A percentile compares a stretch with the other conserved stretches of the same genome.
Evolutionary conservation across 352 stramenopile genomes (phyloP).

Genomic region (Phytophthora pini): DNA sequence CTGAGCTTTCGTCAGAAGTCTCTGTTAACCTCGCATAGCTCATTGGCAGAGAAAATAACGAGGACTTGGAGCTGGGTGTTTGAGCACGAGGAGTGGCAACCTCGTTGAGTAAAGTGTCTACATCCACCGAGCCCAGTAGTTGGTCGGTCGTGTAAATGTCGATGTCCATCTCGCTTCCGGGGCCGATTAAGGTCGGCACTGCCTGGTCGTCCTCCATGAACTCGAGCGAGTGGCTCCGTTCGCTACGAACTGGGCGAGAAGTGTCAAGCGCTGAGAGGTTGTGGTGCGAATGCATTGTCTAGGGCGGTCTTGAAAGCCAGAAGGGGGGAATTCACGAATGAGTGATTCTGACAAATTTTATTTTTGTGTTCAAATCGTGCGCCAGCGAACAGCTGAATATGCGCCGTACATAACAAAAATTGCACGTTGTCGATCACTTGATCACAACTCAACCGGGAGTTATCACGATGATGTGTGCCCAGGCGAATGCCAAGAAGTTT

Average conservation of each 20-base stretch:
- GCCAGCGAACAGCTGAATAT: too few species aligned
- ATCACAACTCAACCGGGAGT: too few species aligned
- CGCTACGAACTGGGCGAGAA: too few species aligned
- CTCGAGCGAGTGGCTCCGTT: too few species aligned
- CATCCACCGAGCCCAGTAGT: conserved; percentile 10
- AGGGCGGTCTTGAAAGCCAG: neutral
- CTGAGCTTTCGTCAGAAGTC: neutral
- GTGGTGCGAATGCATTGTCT: neutral
- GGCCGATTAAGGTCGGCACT: neutral
- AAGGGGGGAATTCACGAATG: conserved; percentile 4
- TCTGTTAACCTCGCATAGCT: neutral
- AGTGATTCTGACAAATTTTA: conserved; percentile 8
- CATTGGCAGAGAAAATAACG: too few species aligned
- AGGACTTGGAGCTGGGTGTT: neutral
- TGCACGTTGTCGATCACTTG: too few species aligned
- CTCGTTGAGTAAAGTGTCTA: neutral
- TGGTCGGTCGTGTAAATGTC: conserved; percentile 5
- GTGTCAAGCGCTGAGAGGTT: neutral
- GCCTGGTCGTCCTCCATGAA: too few species aligned
- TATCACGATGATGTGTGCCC: too few species aligned
- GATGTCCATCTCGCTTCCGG: neutral
- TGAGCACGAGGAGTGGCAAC: neutral
- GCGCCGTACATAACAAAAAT: too few species aligned
- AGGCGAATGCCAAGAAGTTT: too few species aligned
- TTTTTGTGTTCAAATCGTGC: neutral